These are phyloP conservation scores for Laburnicola sp. DNA, from an alignment of 2,329 filamentous ascomycete genomes.

Conservation along the genomic window DNA sequence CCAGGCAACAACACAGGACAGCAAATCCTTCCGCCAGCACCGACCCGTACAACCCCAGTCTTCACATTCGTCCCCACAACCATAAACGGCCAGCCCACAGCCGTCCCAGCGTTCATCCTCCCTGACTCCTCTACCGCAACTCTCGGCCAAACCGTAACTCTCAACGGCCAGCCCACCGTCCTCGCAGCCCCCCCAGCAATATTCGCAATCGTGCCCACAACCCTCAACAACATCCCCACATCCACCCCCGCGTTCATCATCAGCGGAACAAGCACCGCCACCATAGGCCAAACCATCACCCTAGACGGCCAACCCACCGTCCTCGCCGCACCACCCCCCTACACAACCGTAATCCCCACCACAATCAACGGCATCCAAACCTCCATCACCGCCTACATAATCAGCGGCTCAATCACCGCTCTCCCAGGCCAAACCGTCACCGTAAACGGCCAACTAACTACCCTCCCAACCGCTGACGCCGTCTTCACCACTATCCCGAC, in stretches of 20 bases:
- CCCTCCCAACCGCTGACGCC: constrained; percentile 5
- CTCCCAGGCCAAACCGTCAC: constrained; percentile 17
- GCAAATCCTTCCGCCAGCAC: not conserved
- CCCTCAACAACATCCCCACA: constrained; percentile 14
- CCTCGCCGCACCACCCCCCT: constrained; percentile 6
- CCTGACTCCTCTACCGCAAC: constrained; percentile 13
- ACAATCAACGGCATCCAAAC: constrained; percentile 12
- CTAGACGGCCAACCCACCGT: constrained; percentile 13
- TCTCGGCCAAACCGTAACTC: constrained; percentile 14
- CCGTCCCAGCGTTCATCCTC: constrained; percentile 10
- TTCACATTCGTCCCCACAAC: constrained; percentile 19
- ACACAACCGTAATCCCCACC: constrained; percentile 11
- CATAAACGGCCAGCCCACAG: constrained; percentile 7
- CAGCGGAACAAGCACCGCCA: constrained; percentile 17
- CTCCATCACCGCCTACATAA: constrained; percentile 9
- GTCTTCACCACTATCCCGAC: constrained; percentile 11
- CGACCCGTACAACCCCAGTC: constrained; percentile 9
- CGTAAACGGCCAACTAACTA: constrained; percentile 7
- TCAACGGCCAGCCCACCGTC: constrained; percentile 11
- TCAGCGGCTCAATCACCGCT: constrained; percentile 11
- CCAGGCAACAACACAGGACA: not conserved
- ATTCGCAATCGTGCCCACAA: constrained; percentile 12
- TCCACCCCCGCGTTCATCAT: constrained; percentile 18
- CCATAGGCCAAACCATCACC: constrained; percentile 17
- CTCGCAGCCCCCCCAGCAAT: constrained; percentile 5